These are phyloP conservation scores for Pseudocercospora musae DNA, from an alignment of 2,329 filamentous ascomycete genomes.

Conservation along the genomic window DNA sequence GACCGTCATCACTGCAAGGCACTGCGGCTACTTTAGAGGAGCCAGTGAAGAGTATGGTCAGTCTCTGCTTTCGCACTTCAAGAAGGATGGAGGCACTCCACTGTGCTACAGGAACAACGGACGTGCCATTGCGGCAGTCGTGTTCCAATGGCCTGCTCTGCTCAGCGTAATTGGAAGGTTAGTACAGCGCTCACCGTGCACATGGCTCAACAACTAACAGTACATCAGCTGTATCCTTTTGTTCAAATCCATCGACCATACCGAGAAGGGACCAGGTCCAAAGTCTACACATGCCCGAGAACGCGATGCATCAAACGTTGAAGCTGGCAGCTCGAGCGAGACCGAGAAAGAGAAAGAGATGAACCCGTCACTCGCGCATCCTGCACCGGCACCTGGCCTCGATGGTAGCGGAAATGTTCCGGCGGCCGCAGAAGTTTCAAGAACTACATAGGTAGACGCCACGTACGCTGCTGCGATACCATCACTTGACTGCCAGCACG, in stretches of 20 bases:
- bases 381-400: background rate
- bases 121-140: conserved; percentile 50
- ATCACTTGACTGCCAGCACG: background rate
- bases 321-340: background rate
- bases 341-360: background rate
- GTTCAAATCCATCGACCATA: conserved; percentile 39
- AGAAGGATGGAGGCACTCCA: conserved; percentile 39
- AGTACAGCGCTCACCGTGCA: conserved; percentile 6
- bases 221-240: conserved; percentile 38
- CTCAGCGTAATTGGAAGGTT: conserved; percentile 49
- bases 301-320: background rate
- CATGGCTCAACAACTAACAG: background rate
- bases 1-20: conserved; percentile 51
- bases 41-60: conserved; percentile 33
- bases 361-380: background rate
- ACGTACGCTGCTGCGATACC: background rate
- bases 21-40: conserved; percentile 47
- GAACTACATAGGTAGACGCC: conserved; percentile 5
- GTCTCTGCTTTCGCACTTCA: conserved; percentile 30
- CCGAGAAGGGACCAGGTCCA: conserved; percentile 38
- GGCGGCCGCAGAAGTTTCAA: background rate
- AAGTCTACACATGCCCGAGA: conserved; percentile 38
- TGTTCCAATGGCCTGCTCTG: conserved; percentile 54
- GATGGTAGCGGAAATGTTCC: background rate
- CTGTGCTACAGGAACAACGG: conserved; percentile 50